These are phyloP conservation scores for Tulasnella sp. DNA, from an alignment of 768 basidiomycete species.

Conservation along the genomic window DNA sequence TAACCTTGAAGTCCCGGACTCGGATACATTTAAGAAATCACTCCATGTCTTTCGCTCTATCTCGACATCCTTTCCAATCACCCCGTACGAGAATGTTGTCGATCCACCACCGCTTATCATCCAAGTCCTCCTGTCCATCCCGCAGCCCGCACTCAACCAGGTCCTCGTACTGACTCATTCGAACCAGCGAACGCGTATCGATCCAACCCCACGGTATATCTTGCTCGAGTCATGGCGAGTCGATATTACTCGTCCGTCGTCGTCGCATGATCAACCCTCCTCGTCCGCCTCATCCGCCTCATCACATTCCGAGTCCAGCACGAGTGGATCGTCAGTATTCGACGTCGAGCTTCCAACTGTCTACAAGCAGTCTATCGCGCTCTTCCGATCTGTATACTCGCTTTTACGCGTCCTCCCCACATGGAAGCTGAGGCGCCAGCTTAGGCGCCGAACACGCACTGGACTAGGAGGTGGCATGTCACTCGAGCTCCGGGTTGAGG, in stretches of 20 bases:
- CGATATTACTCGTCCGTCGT: constrained; percentile 28
- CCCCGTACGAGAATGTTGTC: constrained; percentile 14
- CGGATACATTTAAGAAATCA: constrained; percentile 52
- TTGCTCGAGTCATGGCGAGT: constrained; percentile 65
- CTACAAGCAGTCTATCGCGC: constrained; percentile 75
- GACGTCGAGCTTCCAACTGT: constrained; percentile 62
- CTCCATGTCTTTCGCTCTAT: constrained; percentile 51
- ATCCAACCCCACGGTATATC: constrained; percentile 56
- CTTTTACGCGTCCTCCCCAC: constrained; percentile 62
- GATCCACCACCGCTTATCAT: constrained; percentile 45
- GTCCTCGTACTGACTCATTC: constrained; percentile 41
- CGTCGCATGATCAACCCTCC: constrained; percentile 16
- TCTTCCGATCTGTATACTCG: constrained; percentile 68
- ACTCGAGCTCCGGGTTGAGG: constrained; percentile 15
- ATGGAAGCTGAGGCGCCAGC: constrained; percentile 59
- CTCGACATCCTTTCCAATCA: constrained; percentile 29
- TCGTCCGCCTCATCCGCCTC: constrained; percentile 22
- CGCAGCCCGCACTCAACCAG: constrained; percentile 31
- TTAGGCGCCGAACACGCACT: constrained; percentile 36
- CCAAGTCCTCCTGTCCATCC: constrained; percentile 63
- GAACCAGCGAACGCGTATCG: constrained; percentile 41
- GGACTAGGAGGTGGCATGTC: constrained; percentile 36
- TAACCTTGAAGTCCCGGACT: constrained; percentile 70
- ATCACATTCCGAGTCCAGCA: constrained; percentile 18
- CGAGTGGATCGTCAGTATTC: constrained; percentile 17